These are phyloP conservation scores for Fusarium guadeloupense DNA, from an alignment of 2,329 filamentous ascomycete genomes.

Conservation along the genomic window DNA sequence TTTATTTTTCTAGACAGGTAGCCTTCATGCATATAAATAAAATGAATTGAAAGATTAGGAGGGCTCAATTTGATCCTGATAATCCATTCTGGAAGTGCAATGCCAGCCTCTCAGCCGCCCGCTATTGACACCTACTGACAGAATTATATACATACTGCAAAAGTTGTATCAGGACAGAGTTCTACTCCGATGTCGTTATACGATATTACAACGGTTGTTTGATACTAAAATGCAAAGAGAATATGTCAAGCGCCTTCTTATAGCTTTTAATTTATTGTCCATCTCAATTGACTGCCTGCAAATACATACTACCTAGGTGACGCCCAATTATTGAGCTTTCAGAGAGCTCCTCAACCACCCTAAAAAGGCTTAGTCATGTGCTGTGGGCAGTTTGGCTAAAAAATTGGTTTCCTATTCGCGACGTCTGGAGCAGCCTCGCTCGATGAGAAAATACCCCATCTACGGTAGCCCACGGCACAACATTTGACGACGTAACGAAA, in stretches of 20 bases:
- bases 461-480: conserved; percentile 3
- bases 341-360: conserved; percentile 25
- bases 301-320: background rate
- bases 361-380: conserved; percentile 40
- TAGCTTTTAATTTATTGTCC: background rate
- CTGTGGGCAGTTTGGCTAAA: conserved; percentile 35
- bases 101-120: no score
- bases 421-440: conserved; percentile 41
- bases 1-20: no score
- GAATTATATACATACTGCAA: no score
- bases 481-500: conserved; percentile 41
- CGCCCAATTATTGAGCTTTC: background rate
- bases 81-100: no score
- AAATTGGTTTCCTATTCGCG: conserved; percentile 44
- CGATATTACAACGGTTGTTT: no score
- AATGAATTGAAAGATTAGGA: no score
- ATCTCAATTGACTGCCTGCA: background rate
- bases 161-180: no score
- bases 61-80: no score
- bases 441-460: conserved; percentile 26
- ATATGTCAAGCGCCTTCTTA: background rate
- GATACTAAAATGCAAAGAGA: no score
- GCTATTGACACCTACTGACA: no score
- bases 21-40: no score
- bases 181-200: no score